Conservation (phyloP, 805 yeast genomes). For the Blastobotrys americana region DNA sequence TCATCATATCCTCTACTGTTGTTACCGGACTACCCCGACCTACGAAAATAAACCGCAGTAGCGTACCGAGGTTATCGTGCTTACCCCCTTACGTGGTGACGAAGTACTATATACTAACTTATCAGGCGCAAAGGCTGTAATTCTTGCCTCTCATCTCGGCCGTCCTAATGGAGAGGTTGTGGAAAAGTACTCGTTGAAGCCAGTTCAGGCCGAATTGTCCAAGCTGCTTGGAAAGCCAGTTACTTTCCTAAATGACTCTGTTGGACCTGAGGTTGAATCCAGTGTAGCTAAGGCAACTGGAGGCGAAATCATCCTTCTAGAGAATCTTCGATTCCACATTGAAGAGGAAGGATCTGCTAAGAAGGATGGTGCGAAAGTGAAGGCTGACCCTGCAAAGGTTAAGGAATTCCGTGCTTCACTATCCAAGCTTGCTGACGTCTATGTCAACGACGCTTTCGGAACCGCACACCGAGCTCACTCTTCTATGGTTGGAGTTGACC, state of each 20-base stretch:
- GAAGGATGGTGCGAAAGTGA: conserved; percentile 87
- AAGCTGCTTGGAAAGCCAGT: conserved; percentile 68
- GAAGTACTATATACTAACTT: conserved; percentile 7
- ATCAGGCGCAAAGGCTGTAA: conserved; percentile 78
- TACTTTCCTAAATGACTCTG: conserved; percentile 81
- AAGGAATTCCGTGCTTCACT: conserved; percentile 81
- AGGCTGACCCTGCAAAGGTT: conserved; percentile 83
- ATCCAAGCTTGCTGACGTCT: conserved; percentile 91
- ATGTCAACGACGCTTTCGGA: conserved; percentile 96
- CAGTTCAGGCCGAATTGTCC: conserved; percentile 86
- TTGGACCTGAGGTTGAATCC: conserved; percentile 81
- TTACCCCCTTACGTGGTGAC: too few species aligned
- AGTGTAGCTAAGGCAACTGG: conserved; percentile 64
- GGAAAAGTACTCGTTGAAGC: conserved; percentile 84
- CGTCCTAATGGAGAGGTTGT: conserved; percentile 95
- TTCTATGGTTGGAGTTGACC: conserved; percentile 95
- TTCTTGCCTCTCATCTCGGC: conserved; percentile 96
- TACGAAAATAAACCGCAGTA: too few species aligned
- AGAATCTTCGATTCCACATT: conserved; percentile 96
- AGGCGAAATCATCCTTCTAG: conserved; percentile 85
- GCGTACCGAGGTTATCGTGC: too few species aligned
- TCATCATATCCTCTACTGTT: too few species aligned
- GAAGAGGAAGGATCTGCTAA: conserved; percentile 85
- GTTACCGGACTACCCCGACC: too few species aligned
- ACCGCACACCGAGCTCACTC: conserved; percentile 99